A percentile compares a stretch with the other conserved stretches of the same genome.
phyloP scores from a whole-genome alignment of 2,329 filamentous ascomycete genomes.

The Penicillium griseofulvum region DNA sequence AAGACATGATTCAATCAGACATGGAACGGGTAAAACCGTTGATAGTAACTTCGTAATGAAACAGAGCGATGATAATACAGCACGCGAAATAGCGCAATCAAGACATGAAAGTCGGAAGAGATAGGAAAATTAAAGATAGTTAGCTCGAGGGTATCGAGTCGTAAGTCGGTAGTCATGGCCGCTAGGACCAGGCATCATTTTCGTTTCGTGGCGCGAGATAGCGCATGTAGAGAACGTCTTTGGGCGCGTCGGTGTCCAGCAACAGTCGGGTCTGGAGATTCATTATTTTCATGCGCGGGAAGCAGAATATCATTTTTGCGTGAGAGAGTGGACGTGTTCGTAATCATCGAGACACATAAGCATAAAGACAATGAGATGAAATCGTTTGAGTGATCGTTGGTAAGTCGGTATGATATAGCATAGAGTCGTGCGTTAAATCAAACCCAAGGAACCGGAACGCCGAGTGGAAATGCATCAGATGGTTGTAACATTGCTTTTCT shows the following conservation, averaged over 20 bases:
- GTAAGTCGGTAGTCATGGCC: conserved; percentile 6
- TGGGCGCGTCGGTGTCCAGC: conserved; percentile 3
- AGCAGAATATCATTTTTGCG: neutral
- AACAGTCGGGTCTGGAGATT: conserved; percentile 7
- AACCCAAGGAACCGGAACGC: conserved; percentile 15
- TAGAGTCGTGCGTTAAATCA: neutral
- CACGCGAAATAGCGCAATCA: neutral
- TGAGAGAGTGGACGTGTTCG: conserved; percentile 13
- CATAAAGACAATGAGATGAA: conserved; percentile 5
- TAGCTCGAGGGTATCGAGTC: conserved; percentile 11
- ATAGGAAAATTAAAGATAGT: conserved; percentile 11
- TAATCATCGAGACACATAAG: conserved; percentile 14
- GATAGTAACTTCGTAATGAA: neutral
- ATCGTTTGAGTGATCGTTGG: conserved; percentile 15
- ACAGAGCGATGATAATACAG: conserved; percentile 4
- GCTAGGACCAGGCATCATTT: neutral
- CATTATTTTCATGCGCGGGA: conserved; percentile 13
- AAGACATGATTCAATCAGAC: neutral
- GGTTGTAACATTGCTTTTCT: conserved; percentile 16
- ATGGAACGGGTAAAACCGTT: neutral
- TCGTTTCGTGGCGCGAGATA: conserved; percentile 1
- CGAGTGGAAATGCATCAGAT: conserved; percentile 13
- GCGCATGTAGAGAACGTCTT: conserved; percentile 6
- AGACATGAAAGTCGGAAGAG: neutral
- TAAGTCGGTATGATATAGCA: conserved; percentile 8